Evolutionary conservation across 768 basidiomycete species (phyloP).

Genomic region (Ramaria sp.): DNA sequence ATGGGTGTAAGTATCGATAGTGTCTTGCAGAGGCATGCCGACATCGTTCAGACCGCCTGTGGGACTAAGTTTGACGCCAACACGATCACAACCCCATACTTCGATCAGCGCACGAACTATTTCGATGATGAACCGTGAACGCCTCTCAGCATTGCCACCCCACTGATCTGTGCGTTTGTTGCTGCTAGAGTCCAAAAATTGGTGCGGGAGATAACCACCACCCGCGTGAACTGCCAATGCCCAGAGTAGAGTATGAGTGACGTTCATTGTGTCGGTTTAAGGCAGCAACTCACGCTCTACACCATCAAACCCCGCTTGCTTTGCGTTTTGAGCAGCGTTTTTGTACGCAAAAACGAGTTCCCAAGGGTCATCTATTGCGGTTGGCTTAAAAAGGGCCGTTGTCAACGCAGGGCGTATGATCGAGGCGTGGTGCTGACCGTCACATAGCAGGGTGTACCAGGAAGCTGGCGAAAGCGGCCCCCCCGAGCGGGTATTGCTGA

Average conservation of each 20-base stretch:
- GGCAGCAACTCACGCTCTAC: slow-evolving; percentile 17
- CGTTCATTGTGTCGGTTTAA: not conserved
- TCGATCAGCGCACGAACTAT: slow-evolving; percentile 20
- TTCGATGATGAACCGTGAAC: slow-evolving; percentile 23
- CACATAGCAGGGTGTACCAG: slow-evolving; percentile 28
- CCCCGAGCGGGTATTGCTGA: slow-evolving; percentile 33
- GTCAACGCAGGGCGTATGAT: not conserved
- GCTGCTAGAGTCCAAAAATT: slow-evolving; percentile 22
- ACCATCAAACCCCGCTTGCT: slow-evolving; percentile 24
- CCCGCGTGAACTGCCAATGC: slow-evolving; percentile 10
- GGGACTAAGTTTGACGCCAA: slow-evolving; percentile 21
- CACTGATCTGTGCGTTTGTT: slow-evolving; percentile 27
- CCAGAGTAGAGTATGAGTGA: not conserved
- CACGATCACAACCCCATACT: slow-evolving; percentile 17
- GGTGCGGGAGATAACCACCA: slow-evolving; percentile 19
- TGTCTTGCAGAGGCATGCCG: slow-evolving; percentile 9
- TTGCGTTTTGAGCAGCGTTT: slow-evolving; percentile 24
- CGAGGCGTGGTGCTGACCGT: slow-evolving; percentile 20
- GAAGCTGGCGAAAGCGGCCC: slow-evolving; percentile 29
- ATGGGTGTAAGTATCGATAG: slow-evolving; percentile 4
- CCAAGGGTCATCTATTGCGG: slow-evolving; percentile 22
- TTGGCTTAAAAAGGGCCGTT: slow-evolving; percentile 14
- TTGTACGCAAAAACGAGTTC: slow-evolving; percentile 21
- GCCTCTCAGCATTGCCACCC: slow-evolving; percentile 24
- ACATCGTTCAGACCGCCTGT: slow-evolving; percentile 18